Base-by-base conservation (phyloP, 2,329 filamentous ascomycete species). In the Daldinia eschscholtzii region DNA sequence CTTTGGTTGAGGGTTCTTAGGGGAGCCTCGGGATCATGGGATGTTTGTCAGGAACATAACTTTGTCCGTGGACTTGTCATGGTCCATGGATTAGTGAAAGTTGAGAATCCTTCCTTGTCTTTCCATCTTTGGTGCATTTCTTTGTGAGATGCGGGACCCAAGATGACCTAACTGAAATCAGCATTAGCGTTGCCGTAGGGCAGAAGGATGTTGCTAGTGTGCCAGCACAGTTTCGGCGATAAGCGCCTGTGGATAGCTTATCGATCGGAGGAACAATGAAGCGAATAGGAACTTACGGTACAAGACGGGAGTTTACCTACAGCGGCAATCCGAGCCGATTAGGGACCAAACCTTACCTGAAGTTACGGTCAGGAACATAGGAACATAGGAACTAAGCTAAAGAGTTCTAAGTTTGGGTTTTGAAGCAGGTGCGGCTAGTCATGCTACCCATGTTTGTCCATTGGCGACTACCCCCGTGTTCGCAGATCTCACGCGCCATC, bases 11-110 rank as follows among this genome's bases (percentile, higher is more conserved):
- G 56, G 57, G 60, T 66, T 60, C 48, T 55, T 60, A 60, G 60
- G 65, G 60, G 65, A 68, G 61, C 26, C 57, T 23, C 20, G 20
- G 20, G 20, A 57, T 33, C 6, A 2, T 33, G 52, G 28, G 62
- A 64, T 57, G 69, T 73, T 74, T 67, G 44, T 57, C 70, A 72
- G 72, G 70, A 58, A 70, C 67, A 10, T 60, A 58, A 64, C 37
- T 61, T 35, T 56, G 41, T 20, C 26, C 48, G 52, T 63, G 57
- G 13, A 23, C 23, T 48, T 33, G 30, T 23, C 30, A 9, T 33
- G 30, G 30, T 13, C 15, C 15, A 59, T 35, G 41, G 57, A 37
- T 41, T 60, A n/a, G 20, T 26, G 30, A 53, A 57, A 41, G 23
- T 23, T 60, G 57, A 58, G 58, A 61, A 44, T 55, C 59, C 39